Percentiles rank a stretch among this genome's conserved stretches.
These are phyloP conservation scores for Hylodesmum podocarpum DNA, from an alignment of 306 rosid species.

Conservation along the genomic window DNA sequence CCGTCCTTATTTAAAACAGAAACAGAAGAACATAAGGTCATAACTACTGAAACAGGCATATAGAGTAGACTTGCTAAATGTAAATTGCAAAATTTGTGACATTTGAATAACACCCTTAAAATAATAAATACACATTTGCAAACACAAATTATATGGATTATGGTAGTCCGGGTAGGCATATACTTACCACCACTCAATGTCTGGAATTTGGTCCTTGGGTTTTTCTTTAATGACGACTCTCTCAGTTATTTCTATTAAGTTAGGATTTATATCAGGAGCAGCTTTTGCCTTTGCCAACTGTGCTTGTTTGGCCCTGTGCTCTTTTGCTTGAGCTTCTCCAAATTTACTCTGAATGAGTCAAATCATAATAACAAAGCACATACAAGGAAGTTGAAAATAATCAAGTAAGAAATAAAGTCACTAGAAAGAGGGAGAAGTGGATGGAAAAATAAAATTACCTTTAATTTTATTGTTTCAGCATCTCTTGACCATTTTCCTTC, in stretches of 20 bases:
- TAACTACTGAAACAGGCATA: not conserved
- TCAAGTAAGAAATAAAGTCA: not conserved
- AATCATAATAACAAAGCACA: constrained; percentile 15
- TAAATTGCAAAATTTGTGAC: not conserved
- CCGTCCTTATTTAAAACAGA: not conserved
- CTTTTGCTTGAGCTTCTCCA: constrained; percentile 99
- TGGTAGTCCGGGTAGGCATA: constrained; percentile 11
- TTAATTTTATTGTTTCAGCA: constrained; percentile 81
- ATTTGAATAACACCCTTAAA: not conserved
- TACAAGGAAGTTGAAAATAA: not conserved
- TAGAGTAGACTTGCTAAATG: not conserved
- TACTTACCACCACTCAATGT: constrained; percentile 95
- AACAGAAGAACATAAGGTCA: not conserved
- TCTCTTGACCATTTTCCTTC: constrained; percentile 97
- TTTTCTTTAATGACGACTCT: constrained; percentile 83
- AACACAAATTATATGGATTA: not conserved
- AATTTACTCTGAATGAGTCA: constrained; percentile 66
- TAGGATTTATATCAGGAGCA: constrained; percentile 93
- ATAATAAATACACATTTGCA: not conserved
- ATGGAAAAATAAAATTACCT: constrained; percentile 44
- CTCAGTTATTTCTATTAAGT: constrained; percentile 87
- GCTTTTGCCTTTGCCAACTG: constrained; percentile 96
- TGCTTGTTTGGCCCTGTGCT: constrained; percentile 89
- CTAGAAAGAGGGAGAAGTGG: not conserved
- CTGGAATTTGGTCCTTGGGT: constrained; percentile 85